Base-by-base conservation (phyloP, 306 rosid species). In the Delonix regia region DNA sequence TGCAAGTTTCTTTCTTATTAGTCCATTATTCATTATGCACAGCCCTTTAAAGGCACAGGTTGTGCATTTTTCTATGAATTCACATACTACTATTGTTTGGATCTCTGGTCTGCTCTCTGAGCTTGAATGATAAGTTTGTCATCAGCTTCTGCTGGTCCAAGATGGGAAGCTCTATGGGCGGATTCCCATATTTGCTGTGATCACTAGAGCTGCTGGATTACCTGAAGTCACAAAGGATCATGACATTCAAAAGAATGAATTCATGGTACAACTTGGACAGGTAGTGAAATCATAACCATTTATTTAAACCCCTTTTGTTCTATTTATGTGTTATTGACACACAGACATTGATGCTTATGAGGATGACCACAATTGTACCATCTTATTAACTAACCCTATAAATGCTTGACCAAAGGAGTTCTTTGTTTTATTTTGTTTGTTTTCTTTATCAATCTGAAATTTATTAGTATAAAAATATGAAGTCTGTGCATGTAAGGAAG, bases 81-180 rank as follows among this genome's bases (percentile, higher is more conserved):
- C 48, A 66, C 70, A 65, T 75, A 28, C 57, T 65, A 22, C 74
- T 70, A 66, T 34, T 51, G 18, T 75, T 74, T 30, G 66, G 9
- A 76, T 59, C 44, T 69, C 49, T 34, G 47, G 42, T 28, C 18
- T 60, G 78, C 71, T 83, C 73, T 87, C 55, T 75, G 69, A 79
- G 76, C 74, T 80, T 74, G 77, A 82, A 74, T 47, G 48, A 75
- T 81, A 63, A 83, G 82, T 83, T 86, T 82, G 69, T 84, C 74
- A 80, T 81, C 93, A 95, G 99, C 85, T 81, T 79, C 85, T 95
- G 77, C 89, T 95, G 82, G 91, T 95, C 86, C 96, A 95, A 87
- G 93, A 93, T 18, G 98, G 97, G 78, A 95, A 87, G 88, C 91
- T 95, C 81, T 90, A 85, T 82, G 98, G 99, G 27, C 85, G 86